These are phyloP conservation scores for Phialophora tarda DNA, from an alignment of 2,329 filamentous ascomycete species.

Conservation along the genomic window DNA sequence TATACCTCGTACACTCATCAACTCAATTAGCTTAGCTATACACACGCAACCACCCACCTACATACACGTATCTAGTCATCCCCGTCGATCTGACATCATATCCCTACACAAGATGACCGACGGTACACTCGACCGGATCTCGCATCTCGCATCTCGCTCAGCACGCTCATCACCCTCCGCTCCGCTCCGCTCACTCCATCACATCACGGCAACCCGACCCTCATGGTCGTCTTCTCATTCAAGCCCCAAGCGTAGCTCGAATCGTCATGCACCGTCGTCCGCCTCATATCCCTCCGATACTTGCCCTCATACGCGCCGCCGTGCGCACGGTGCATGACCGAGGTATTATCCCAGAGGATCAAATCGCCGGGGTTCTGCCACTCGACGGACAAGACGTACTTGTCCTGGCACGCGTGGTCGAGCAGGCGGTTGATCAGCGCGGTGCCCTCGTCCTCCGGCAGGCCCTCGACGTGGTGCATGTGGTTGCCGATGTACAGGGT, in stretches of 20 bases:
- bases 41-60: no score
- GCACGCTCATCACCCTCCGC: no score
- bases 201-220: slow-evolving; percentile 42
- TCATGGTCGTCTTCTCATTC: slow-evolving; percentile 46
- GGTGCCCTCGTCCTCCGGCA: slow-evolving; percentile 44
- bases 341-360: slow-evolving; percentile 66
- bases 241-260: slow-evolving; percentile 52
- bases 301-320: slow-evolving; percentile 56
- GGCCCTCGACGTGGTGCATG: slow-evolving; percentile 56
- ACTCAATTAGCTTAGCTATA: not conserved
- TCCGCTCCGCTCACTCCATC: no score
- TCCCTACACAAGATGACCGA: no score
- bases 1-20: not conserved
- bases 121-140: not conserved
- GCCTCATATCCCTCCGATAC: slow-evolving; percentile 59
- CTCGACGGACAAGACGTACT: slow-evolving; percentile 54
- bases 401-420: slow-evolving; percentile 55
- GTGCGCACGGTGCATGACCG: slow-evolving; percentile 61
- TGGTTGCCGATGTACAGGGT: slow-evolving; percentile 62
- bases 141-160: not conserved
- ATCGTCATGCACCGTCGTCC: slow-evolving; percentile 62
- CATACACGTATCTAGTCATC: not conserved
- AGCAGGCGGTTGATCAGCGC: slow-evolving; percentile 47
- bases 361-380: slow-evolving; percentile 60
- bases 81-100: no score